Conservation (phyloP, 805 yeast species). For the Lipomyces spencermartinsiae region DNA sequence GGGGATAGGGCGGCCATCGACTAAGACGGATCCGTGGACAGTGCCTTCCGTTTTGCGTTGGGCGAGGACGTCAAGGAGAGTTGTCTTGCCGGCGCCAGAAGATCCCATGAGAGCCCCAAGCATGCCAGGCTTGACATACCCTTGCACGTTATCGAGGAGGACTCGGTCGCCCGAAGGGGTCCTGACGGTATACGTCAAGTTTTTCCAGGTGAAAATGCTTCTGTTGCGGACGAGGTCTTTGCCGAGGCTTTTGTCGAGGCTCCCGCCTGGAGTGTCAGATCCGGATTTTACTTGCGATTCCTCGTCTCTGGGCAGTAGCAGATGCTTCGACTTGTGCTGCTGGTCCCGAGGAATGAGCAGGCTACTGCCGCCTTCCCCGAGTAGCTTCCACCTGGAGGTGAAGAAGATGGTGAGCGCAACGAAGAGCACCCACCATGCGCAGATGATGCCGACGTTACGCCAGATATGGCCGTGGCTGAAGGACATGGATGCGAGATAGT, state of each 20-base stretch:
- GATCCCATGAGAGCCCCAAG: conserved; percentile 75
- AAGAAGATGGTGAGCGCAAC: conserved; percentile 43
- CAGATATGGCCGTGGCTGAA: conserved; percentile 58
- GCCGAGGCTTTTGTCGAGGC: no score
- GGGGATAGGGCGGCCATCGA: conserved; percentile 68
- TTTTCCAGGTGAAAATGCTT: conserved; percentile 76
- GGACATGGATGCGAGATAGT: conserved; percentile 54
- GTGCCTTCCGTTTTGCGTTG: conserved; percentile 73
- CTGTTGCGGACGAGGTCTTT: conserved; percentile 47
- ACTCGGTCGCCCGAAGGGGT: conserved; percentile 64
- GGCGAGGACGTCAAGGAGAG: conserved; percentile 67
- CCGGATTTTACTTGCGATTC: not conserved
- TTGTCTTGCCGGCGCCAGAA: conserved; percentile 87
- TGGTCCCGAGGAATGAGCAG: not conserved
- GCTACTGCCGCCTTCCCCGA: conserved; percentile 3
- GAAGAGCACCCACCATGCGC: conserved; percentile 57
- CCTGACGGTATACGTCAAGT: conserved; percentile 70
- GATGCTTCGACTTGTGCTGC: conserved; percentile 8
- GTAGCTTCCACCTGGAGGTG: no score
- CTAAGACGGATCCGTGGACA: conserved; percentile 72
- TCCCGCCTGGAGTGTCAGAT: no score
- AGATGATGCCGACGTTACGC: conserved; percentile 48
- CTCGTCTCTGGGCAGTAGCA: conserved; percentile 9
- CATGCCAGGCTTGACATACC: conserved; percentile 84
- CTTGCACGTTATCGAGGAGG: conserved; percentile 69